phyloP scores from a whole-genome alignment of 352 stramenopile genomes.

The Phytopythium kandeliae region DNA sequence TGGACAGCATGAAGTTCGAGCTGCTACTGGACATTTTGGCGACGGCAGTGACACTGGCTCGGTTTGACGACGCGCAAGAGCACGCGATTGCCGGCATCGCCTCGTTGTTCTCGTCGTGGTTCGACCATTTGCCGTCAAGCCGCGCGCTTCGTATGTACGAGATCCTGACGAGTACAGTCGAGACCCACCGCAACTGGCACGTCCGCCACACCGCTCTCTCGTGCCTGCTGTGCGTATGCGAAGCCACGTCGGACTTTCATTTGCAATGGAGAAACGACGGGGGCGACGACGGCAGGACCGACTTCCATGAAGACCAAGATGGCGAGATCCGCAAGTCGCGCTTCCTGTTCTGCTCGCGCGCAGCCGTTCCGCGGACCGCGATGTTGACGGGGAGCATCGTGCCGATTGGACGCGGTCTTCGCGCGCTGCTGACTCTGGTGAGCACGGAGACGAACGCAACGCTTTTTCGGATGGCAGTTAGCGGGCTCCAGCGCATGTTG shows the following conservation, averaged over 20 bases:
- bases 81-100: slow-evolving; percentile 52
- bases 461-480: slow-evolving; percentile 73
- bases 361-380: slow-evolving; percentile 26
- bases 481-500: slow-evolving; percentile 65
- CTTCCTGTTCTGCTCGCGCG: slow-evolving; percentile 54
- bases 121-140: slow-evolving; percentile 67
- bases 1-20: slow-evolving; percentile 83
- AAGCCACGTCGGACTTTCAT: slow-evolving; percentile 22
- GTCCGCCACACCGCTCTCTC: slow-evolving; percentile 57
- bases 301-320: neutral
- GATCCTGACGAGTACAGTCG: slow-evolving; percentile 53
- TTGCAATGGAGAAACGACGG: slow-evolving; percentile 1
- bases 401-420: slow-evolving; percentile 49
- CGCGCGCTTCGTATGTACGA: slow-evolving; percentile 79
- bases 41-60: slow-evolving; percentile 56
- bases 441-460: slow-evolving; percentile 62
- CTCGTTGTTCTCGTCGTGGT: slow-evolving; percentile 72
- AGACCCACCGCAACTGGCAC: slow-evolving; percentile 56
- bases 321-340: slow-evolving; percentile 59
- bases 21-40: slow-evolving; percentile 72
- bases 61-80: slow-evolving; percentile 61
- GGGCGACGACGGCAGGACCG: neutral
- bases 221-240: slow-evolving; percentile 68
- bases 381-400: slow-evolving; percentile 45
- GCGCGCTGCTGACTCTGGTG: slow-evolving; percentile 66